phyloP scores from a whole-genome alignment of 192 early-diverging fungal genomes.

The Chytriomyces hyalinus region DNA sequence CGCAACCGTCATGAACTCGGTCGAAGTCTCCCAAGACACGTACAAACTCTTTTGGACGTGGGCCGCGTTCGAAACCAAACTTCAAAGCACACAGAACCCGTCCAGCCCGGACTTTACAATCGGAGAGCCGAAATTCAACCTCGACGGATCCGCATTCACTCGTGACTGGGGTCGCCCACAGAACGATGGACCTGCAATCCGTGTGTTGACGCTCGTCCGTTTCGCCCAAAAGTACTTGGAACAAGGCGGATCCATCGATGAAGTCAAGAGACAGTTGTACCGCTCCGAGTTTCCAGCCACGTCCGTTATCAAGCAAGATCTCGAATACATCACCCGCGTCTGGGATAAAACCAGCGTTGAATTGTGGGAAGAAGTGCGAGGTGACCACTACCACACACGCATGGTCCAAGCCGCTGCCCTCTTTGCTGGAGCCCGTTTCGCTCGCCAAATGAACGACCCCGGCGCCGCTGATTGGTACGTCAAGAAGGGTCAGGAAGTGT shows the following conservation, averaged over 20 bases:
- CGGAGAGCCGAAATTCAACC: conserved; percentile 71
- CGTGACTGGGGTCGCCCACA: conserved; percentile 68
- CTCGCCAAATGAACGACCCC: conserved; percentile 41
- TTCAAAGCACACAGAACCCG: conserved; percentile 27
- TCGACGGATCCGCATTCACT: conserved; percentile 60
- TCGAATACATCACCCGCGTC: conserved; percentile 62
- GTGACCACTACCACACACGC: conserved; percentile 71
- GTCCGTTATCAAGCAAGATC: conserved; percentile 56
- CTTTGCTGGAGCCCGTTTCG: conserved; percentile 61
- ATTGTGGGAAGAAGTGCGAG: conserved; percentile 82
- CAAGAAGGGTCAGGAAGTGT: background rate
- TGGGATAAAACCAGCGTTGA: conserved; percentile 53
- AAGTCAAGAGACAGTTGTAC: conserved; percentile 36
- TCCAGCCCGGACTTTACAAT: conserved; percentile 30
- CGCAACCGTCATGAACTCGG: conserved; percentile 57
- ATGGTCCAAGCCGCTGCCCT: conserved; percentile 69
- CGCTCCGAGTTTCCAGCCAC: conserved; percentile 21
- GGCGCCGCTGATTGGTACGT: background rate
- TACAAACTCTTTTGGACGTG: conserved; percentile 45
- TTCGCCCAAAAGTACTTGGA: conserved; percentile 31
- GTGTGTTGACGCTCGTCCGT: conserved; percentile 34
- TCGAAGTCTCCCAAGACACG: conserved; percentile 34
- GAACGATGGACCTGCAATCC: conserved; percentile 72
- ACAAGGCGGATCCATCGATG: background rate
- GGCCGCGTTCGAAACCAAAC: conserved; percentile 35